Base-by-base conservation (phyloP, 305 asterid species). In the Fraxinus albicans region DNA sequence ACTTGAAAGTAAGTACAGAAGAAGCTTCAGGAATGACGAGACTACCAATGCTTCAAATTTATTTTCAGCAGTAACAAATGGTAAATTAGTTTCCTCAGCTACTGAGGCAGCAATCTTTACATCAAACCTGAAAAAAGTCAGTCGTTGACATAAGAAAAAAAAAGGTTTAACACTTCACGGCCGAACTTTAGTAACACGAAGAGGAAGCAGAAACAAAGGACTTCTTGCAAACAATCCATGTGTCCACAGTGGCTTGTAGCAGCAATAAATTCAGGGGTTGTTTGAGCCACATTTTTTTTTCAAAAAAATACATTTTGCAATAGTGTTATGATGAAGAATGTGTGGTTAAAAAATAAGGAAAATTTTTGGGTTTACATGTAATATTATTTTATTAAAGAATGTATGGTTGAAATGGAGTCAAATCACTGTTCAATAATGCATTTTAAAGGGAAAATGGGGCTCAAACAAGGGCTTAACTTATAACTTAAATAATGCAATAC, bases 21-120 rank as follows among this genome's bases (percentile, higher is more conserved):
- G 78, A 10, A 81, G 21, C 79, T 81, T 89, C 79, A 86, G 84
- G 79, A 82, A 38, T 70, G 83, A 79, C 87, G 84, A 87, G 81
- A 72, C 19, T 89, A 92, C 98, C 95, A 96, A 86, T 77, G 99
- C 98, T 88, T 96, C 98, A 87, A 96, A 95, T 91, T 96, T 95
- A 90, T 96, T 95, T 91, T 95, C 98, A 83, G 98, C 99, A 34
- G 99, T 96, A 88, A 95, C 93, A 90, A 95, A 96, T 29, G 99
- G 98, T 85, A 96, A 90, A 67, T 88, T 89, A 81, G 99, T 95
- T 86, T 95, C 98, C 86, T 96, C 97, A 9, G 97, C 98, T 25
- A 96, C 97, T 78, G 98, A 98, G 75, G 95, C 91, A 79, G 99
- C 98, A 90, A 95, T 91, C 91, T 95, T 95, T 40, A 86, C 92